These are phyloP conservation scores for Populus nigra DNA, from an alignment of 345 rosid species.

Conservation along the genomic window DNA sequence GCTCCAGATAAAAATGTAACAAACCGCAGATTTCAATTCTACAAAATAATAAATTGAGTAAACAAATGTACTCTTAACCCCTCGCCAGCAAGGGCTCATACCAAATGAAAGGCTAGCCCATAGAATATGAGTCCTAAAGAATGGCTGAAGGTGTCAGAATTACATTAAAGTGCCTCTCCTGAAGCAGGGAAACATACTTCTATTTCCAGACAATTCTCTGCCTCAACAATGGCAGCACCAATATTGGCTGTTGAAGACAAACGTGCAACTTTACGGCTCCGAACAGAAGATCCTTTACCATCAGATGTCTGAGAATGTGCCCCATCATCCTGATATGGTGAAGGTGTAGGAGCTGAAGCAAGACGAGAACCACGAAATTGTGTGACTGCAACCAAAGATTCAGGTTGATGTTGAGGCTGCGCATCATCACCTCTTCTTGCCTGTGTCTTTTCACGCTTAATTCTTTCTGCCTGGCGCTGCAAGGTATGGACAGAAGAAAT, in stretches of 20 bases:
- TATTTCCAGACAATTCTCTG: conserved; percentile 61
- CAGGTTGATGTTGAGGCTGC: conserved; percentile 47
- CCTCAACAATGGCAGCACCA: conserved; percentile 80
- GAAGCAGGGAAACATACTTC: conserved; percentile 71
- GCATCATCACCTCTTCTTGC: conserved; percentile 61
- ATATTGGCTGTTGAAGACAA: conserved; percentile 52
- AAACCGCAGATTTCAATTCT: background rate
- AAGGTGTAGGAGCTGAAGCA: conserved; percentile 76
- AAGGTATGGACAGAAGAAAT: conserved; percentile 14
- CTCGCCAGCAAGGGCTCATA: conserved; percentile 48
- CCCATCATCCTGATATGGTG: conserved; percentile 57
- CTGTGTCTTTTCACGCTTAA: conserved; percentile 57
- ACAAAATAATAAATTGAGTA: conserved; percentile 6
- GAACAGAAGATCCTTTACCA: conserved; percentile 35
- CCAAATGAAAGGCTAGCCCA: conserved; percentile 41
- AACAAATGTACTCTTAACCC: conserved; percentile 37
- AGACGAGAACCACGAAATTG: conserved; percentile 80
- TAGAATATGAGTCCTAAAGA: conserved; percentile 37
- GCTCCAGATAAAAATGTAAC: background rate
- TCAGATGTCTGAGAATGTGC: conserved; percentile 12
- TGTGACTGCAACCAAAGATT: conserved; percentile 70
- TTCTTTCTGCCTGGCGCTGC: conserved; percentile 81
- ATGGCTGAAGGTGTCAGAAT: conserved; percentile 43
- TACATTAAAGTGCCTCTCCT: conserved; percentile 40
- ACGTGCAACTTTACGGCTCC: conserved; percentile 43